Evolutionary conservation across 306 rosid genomes (phyloP), one percentile per base, ranked within the genome.

Genomic region (Senna siamea): DNA sequence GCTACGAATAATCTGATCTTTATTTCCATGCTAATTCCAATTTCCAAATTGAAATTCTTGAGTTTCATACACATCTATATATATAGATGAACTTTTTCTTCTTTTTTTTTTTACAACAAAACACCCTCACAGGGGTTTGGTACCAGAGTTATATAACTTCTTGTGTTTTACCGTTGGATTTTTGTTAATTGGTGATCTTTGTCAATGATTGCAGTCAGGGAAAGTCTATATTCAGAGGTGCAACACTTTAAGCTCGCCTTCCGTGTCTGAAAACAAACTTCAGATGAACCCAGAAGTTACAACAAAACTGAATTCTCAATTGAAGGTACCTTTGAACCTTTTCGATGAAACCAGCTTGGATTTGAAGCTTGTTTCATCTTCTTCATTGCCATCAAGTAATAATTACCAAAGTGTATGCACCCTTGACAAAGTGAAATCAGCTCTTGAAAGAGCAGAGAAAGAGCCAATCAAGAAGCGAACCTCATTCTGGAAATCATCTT

Each of bases 361-460:
- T 58, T 28, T 95, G 58, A 95, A 92, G 43, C 53, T 95, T 2
- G 85, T 87, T 1, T 86, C 93, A 5, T 79, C 97, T 0, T 38
- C 86, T 0, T 32, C 86, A 0, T 50, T 79, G 5, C 69, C 90
- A n/a, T 71, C 95, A 12, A 82, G 73, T 17, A 35, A 76, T 53
- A 62, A 76, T 64, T 90, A 92, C 54, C 92, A 91, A 18, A 90
- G 98, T 51, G 96, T 95, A 0, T 95, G 99, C 74, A 92, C 99
- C 13, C 88, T 95, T 26, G 99, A 95, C 80, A 95, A 92, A 77
- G 99, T 95, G 76, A 95, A 95, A 61, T 88, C 89, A 7, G 99
- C 99, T 11, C 87, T 95, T 0, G 98, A 92, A 56, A 87, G 99
- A 72, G 99, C 97, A n/a, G 98, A 92, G 79, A 94, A 87, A 22